Percentiles rank a stretch among this genome's conserved stretches.
Conservation (phyloP, 148 eudicot species). For the Dysphania ambrosioides region DNA sequence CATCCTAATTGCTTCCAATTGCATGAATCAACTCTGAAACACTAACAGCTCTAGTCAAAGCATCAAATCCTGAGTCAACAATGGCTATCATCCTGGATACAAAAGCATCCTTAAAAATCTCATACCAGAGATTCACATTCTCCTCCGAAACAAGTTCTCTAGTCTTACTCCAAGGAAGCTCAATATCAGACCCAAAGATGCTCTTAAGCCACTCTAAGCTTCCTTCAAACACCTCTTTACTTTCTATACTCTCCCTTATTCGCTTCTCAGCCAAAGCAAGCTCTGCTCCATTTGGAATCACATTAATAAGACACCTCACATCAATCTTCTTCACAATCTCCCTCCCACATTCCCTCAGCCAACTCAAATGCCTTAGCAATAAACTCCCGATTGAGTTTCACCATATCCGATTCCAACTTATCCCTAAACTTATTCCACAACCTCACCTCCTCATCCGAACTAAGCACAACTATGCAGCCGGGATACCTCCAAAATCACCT, state of each 20-base stretch:
- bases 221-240: conserved; percentile 81
- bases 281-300: conserved; percentile 64
- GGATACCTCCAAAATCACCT: conserved; percentile 74
- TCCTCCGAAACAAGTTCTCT: conserved; percentile 91
- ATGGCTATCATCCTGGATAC: conserved; percentile 75
- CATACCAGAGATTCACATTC: conserved; percentile 89
- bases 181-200: conserved; percentile 94
- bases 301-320: conserved; percentile 75
- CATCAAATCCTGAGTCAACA: conserved; percentile 52
- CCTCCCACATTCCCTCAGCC: conserved; percentile 85
- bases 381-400: conserved; percentile 57
- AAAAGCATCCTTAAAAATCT: conserved; percentile 91
- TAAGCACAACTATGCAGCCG: conserved; percentile 84
- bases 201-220: conserved; percentile 92
- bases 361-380: conserved; percentile 62
- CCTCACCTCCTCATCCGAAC: conserved; percentile 88
- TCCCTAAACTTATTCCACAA: conserved; percentile 81
- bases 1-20: conserved; percentile 40
- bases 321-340: conserved; percentile 69
- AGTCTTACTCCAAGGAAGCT: conserved; percentile 92
- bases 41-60: conserved; percentile 46
- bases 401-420: conserved; percentile 66
- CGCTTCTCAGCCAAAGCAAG: conserved; percentile 82
- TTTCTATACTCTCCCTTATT: conserved; percentile 83
- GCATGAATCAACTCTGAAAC: conserved; percentile 52